A percentile compares a stretch with the other conserved stretches of the same genome.
phyloP scores from a whole-genome alignment of 2,329 filamentous ascomycete genomes.

The Fusarium guadeloupense region DNA sequence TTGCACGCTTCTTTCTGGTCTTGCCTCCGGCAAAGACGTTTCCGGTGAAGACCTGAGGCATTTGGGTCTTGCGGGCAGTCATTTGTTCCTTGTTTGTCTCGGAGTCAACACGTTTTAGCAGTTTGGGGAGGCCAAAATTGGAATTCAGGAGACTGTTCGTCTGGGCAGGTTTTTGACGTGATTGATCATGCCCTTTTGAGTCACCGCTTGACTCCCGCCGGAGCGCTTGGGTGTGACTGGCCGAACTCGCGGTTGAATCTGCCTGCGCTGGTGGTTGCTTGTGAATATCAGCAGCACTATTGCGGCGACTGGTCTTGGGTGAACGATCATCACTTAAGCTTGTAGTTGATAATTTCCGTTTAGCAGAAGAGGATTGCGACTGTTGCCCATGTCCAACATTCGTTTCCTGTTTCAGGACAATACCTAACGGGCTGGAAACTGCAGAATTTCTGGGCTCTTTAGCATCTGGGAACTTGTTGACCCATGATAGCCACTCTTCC shows the following conservation, averaged over 20 bases:
- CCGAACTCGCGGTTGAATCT: not conserved
- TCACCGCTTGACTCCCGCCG: constrained; percentile 5
- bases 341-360: not conserved
- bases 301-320: constrained; percentile 4
- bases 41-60: constrained; percentile 9
- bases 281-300: constrained; percentile 1
- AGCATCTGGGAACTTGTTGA: constrained; percentile 19
- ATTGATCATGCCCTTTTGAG: not conserved
- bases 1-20: constrained; percentile 48
- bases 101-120: constrained; percentile 2
- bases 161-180: constrained; percentile 5
- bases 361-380: not conserved
- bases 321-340: constrained; percentile 7
- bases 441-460: constrained; percentile 1
- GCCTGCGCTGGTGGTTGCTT: not conserved
- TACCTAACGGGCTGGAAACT: constrained; percentile 4
- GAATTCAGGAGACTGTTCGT: constrained; percentile 7
- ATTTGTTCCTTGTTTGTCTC: constrained; percentile 4
- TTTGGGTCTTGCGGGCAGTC: constrained; percentile 20
- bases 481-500: constrained; percentile 36
- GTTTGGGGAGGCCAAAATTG: constrained; percentile 16
- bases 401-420: constrained; percentile 1
- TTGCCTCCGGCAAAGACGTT: constrained; percentile 61
- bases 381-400: constrained; percentile 2
- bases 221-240: not conserved